These are phyloP conservation scores for Plasmodium berghei DNA, from an alignment of 169 alveolate genomes.

Conservation along the genomic window DNA sequence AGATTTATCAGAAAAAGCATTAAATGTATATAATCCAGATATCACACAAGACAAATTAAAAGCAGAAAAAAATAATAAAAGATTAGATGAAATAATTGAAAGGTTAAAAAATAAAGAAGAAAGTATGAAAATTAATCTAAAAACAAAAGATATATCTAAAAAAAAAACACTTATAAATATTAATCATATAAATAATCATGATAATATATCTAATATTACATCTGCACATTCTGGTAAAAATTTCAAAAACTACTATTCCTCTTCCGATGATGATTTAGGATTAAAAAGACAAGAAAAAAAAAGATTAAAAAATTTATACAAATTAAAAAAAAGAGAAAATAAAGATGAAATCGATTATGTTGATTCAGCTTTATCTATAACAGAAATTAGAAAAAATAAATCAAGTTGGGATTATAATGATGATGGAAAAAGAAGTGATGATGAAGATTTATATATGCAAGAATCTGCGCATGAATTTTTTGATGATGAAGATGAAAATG, in stretches of 20 bases:
- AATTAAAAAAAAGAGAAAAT: conserved; percentile 68
- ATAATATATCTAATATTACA: conserved; percentile 6
- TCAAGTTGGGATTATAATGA: conserved; percentile 74
- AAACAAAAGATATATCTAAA: conserved; percentile 20
- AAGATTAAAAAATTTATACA: conserved; percentile 56
- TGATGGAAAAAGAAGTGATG: conserved; percentile 77
- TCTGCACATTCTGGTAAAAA: neutral
- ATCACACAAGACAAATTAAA: conserved; percentile 32
- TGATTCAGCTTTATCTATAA: conserved; percentile 61
- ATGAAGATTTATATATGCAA: conserved; percentile 62
- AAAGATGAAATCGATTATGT: conserved; percentile 74
- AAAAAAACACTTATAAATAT: conserved; percentile 23
- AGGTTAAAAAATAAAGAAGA: conserved; percentile 72
- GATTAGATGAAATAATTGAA: conserved; percentile 71
- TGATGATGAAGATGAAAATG: conserved; percentile 75
- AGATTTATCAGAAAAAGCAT: conserved; percentile 34
- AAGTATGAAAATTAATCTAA: conserved; percentile 26
- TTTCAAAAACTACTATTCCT: no score
- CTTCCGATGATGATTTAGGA: conserved; percentile 72
- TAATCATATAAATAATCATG: neutral
- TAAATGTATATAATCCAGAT: conserved; percentile 39
- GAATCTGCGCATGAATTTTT: conserved; percentile 45
- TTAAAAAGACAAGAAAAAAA: conserved; percentile 76
- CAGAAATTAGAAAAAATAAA: conserved; percentile 54
- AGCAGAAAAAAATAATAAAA: conserved; percentile 41